These are phyloP conservation scores for Aspergillus puulaauensis DNA, from an alignment of 2,329 filamentous ascomycete species.

Conservation along the genomic window DNA sequence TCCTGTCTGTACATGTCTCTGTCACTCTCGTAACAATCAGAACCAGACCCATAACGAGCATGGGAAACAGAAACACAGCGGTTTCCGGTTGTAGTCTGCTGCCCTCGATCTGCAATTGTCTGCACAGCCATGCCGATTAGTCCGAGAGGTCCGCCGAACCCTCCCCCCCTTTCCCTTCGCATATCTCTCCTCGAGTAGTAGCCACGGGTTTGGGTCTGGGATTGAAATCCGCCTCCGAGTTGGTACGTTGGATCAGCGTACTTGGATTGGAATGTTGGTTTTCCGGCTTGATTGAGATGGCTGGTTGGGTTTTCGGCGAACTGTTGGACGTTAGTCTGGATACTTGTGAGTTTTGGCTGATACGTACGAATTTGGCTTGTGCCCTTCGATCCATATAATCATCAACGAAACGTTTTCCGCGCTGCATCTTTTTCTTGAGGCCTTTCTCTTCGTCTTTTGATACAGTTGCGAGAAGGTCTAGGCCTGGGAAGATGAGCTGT, in stretches of 20 bases:
- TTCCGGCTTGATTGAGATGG: conserved; percentile 32
- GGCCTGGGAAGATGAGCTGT: conserved; percentile 49
- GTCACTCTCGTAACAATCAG: background rate
- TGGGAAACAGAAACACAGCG: background rate
- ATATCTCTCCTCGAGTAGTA: background rate
- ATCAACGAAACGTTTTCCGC: conserved; percentile 36
- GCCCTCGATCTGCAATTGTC: background rate
- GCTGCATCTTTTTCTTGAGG: conserved; percentile 16
- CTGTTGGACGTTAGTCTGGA: conserved; percentile 11
- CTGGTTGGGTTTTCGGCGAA: conserved; percentile 43
- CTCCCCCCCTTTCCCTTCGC: conserved; percentile 13
- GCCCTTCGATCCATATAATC: conserved; percentile 53
- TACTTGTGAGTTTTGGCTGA: background rate
- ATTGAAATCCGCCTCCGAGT: background rate
- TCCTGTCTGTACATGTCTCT: background rate
- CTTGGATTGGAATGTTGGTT: conserved; percentile 45
- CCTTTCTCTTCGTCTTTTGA: conserved; percentile 4
- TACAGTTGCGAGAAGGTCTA: conserved; percentile 31
- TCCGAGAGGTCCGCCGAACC: background rate
- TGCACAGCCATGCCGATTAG: background rate
- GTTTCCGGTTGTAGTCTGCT: background rate
- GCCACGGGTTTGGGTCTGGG: background rate
- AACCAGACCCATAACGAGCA: background rate
- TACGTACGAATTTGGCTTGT: conserved; percentile 46
- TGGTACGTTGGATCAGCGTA: conserved; percentile 53